phyloP scores from a whole-genome alignment of 768 basidiomycete species.

The Bullera alba region DNA sequence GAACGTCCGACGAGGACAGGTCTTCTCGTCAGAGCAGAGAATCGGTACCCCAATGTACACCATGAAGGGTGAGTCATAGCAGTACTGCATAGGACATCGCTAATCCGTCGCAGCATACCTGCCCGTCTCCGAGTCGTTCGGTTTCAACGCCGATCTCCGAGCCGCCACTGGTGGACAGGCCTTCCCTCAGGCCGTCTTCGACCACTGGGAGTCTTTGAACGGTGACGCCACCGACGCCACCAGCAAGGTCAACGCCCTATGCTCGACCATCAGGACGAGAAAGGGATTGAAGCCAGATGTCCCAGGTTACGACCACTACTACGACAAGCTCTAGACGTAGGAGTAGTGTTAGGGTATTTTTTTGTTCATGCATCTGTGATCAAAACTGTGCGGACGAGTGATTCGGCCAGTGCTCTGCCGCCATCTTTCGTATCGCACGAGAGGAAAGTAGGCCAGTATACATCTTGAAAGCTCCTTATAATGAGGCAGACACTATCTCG shows the following conservation, averaged over 20 bases:
- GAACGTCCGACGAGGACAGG: slow-evolving; percentile 96
- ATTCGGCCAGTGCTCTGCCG: too few relatives aligned
- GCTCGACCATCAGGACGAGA: slow-evolving; percentile 71
- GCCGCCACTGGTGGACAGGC: slow-evolving; percentile 91
- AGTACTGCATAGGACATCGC: slow-evolving; percentile 48
- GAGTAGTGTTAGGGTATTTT: too few relatives aligned
- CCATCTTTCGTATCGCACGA: too few relatives aligned
- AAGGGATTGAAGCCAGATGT: slow-evolving; percentile 56
- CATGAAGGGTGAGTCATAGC: slow-evolving; percentile 92
- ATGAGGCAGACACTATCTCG: too few relatives aligned
- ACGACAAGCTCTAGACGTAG: slow-evolving; percentile 24
- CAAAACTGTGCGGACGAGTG: too few relatives aligned
- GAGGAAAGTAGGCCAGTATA: too few relatives aligned
- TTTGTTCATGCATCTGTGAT: too few relatives aligned
- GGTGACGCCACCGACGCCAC: slow-evolving; percentile 75
- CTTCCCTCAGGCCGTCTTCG: slow-evolving; percentile 74
- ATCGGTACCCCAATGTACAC: slow-evolving; percentile 99
- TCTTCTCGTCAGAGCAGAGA: slow-evolving; percentile 95
- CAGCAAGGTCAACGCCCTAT: slow-evolving; percentile 67
- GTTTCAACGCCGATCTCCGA: slow-evolving; percentile 95
- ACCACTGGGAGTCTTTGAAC: slow-evolving; percentile 39
- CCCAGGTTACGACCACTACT: slow-evolving; percentile 15
- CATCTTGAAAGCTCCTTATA: too few relatives aligned
- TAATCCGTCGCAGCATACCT: slow-evolving; percentile 30
- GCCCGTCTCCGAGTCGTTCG: slow-evolving; percentile 56